These are phyloP conservation scores for Zymoseptoria tritici DNA, from an alignment of 2,329 filamentous ascomycete genomes.

Conservation along the genomic window DNA sequence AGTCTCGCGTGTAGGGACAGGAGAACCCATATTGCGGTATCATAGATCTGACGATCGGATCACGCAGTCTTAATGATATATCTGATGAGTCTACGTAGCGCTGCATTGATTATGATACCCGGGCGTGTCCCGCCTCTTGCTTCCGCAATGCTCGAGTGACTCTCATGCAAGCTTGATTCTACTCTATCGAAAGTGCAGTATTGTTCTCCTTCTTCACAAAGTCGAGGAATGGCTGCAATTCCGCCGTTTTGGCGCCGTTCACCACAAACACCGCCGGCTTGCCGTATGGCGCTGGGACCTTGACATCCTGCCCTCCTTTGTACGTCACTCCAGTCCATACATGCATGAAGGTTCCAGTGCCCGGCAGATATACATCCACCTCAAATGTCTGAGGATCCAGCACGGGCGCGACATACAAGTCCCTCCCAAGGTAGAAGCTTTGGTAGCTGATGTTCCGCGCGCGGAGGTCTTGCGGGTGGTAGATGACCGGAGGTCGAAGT, in stretches of 20 bases:
- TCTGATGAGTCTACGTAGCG: background rate
- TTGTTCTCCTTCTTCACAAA: constrained; percentile 25
- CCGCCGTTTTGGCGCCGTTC: constrained; percentile 14
- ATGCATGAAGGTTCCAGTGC: constrained; percentile 19
- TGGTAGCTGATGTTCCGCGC: constrained; percentile 22
- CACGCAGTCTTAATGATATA: background rate
- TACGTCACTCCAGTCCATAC: constrained; percentile 22
- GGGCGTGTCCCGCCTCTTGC: background rate
- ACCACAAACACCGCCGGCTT: constrained; percentile 26
- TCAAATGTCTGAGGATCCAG: constrained; percentile 19
- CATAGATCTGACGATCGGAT: background rate
- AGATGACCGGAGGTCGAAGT: constrained; percentile 20
- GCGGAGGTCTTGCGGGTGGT: constrained; percentile 18
- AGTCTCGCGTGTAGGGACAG: background rate
- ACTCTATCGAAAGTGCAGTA: constrained; percentile 10
- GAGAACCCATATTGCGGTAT: background rate
- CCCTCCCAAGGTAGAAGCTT: constrained; percentile 24
- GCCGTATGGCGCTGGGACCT: constrained; percentile 22
- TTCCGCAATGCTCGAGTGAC: background rate
- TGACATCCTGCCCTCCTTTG: constrained; percentile 18
- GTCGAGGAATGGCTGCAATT: constrained; percentile 21
- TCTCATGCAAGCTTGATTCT: background rate
- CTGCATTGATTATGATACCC: background rate
- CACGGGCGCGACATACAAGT: constrained; percentile 26
- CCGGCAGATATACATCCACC: constrained; percentile 21